These are phyloP conservation scores for Aspergillus panamensis DNA, from an alignment of 495 filamentous ascomycete genomes.

Conservation along the genomic window DNA sequence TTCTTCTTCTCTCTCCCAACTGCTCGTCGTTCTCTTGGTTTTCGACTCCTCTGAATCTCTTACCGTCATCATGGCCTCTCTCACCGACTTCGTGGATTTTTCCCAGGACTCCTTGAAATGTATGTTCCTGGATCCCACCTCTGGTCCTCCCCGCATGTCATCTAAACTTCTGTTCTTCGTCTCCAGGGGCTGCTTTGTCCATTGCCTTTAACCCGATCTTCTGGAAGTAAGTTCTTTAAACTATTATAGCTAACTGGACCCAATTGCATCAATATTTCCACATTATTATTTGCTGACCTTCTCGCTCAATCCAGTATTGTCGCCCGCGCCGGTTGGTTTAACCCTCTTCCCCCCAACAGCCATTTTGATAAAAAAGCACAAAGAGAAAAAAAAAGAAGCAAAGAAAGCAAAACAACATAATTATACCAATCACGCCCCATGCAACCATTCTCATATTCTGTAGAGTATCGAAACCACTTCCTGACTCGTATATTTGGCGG, in stretches of 20 bases:
- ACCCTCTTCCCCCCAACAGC: slow-evolving; percentile 2
- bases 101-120: slow-evolving; percentile 43
- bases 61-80: slow-evolving; percentile 31
- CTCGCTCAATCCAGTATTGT: slow-evolving; percentile 33
- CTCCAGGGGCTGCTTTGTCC: slow-evolving; percentile 44
- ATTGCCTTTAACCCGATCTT: slow-evolving; percentile 56
- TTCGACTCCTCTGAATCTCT: not conserved
- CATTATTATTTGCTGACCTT: slow-evolving; percentile 15
- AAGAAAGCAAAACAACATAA: slow-evolving; percentile 8
- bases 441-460: slow-evolving; percentile 10
- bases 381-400: not conserved
- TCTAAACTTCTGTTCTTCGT: slow-evolving; percentile 22
- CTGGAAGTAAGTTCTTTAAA: slow-evolving; percentile 49
- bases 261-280: too few relatives aligned
- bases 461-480: slow-evolving; percentile 88
- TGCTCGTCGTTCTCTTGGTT: slow-evolving; percentile 12
- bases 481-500: slow-evolving; percentile 80
- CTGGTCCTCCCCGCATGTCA: slow-evolving; percentile 31
- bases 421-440: slow-evolving; percentile 6
- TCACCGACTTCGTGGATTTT: slow-evolving; percentile 45
- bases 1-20: slow-evolving; percentile 5
- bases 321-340: slow-evolving; percentile 44
- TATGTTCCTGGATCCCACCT: slow-evolving; percentile 23
- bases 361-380: not conserved
- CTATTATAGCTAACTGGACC: too few relatives aligned